phyloP scores from a whole-genome alignment of 352 stramenopile genomes.

The Pythium sp. region DNA sequence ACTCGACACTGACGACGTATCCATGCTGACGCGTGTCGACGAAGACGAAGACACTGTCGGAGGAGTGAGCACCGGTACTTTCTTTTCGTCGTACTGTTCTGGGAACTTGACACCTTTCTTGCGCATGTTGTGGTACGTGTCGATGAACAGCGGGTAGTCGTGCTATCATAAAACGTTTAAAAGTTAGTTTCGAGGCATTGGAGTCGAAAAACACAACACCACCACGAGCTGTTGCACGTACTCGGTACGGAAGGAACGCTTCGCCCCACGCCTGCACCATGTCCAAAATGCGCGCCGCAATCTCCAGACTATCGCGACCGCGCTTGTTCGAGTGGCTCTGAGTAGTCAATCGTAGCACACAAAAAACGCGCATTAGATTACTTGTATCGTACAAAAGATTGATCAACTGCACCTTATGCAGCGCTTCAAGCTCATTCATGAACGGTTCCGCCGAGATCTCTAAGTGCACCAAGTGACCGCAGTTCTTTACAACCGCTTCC shows the following conservation, averaged over 20 bases:
- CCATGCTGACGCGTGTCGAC: conserved; percentile 16
- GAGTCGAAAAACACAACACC: neutral
- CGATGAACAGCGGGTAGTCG: conserved; percentile 74
- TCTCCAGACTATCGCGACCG: conserved; percentile 72
- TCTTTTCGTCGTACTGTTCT: conserved; percentile 72
- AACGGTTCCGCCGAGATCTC: conserved; percentile 69
- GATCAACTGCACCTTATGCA: conserved; percentile 48
- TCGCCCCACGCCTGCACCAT: conserved; percentile 81
- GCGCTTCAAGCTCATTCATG: conserved; percentile 66
- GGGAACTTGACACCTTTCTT: conserved; percentile 77
- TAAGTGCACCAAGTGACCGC: conserved; percentile 58
- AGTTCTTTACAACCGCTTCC: conserved; percentile 79
- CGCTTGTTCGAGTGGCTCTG: conserved; percentile 62
- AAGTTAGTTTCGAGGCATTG: neutral
- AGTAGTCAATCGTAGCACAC: neutral
- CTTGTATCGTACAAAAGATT: neutral
- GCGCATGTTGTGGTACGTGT: conserved; percentile 83
- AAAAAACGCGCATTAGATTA: neutral
- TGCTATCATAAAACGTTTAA: conserved; percentile 28
- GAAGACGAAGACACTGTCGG: conserved; percentile 18
- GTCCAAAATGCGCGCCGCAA: conserved; percentile 60
- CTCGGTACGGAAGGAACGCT: conserved; percentile 65
- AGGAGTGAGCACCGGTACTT: conserved; percentile 53
- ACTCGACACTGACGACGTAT: conserved; percentile 48
- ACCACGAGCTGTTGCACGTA: conserved; percentile 13